These are phyloP conservation scores for Scutellaria baicalensis DNA, from an alignment of 257 asterid genomes.

Conservation along the genomic window DNA sequence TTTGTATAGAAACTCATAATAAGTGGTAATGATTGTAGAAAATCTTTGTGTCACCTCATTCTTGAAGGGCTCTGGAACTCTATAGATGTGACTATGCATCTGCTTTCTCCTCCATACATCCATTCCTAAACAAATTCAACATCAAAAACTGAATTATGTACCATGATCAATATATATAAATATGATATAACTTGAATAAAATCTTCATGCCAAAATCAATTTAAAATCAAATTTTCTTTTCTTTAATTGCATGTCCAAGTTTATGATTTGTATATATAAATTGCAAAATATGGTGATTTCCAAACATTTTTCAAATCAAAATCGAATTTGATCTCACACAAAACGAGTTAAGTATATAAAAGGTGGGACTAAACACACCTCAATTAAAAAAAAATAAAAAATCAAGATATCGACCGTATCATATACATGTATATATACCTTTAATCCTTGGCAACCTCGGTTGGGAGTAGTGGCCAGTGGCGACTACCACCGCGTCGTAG, in stretches of 20 bases:
- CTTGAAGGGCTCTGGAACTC: conserved; percentile 68
- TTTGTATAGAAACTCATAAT: background rate
- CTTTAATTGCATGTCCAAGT: no score
- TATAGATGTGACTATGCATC: conserved; percentile 74
- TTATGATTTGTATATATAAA: no score
- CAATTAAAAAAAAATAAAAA: no score
- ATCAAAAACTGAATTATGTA: background rate
- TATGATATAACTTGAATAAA: background rate
- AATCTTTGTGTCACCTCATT: conserved; percentile 49
- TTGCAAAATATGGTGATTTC: no score
- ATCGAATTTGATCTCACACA: no score
- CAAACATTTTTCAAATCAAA: no score
- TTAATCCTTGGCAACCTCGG: conserved; percentile 66
- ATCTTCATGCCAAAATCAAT: background rate
- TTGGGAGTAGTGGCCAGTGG: conserved; percentile 83
- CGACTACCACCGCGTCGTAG: conserved; percentile 79
- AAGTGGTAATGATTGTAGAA: background rate
- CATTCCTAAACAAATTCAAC: conserved; percentile 52
- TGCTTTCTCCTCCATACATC: conserved; percentile 73
- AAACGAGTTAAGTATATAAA: no score
- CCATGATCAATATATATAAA: background rate
- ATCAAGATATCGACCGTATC: no score
- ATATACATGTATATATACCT: no score
- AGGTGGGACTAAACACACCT: no score
- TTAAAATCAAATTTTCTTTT: no score